These are phyloP conservation scores for Boletus rubropictus DNA, from an alignment of 768 basidiomycete species.

Conservation along the genomic window DNA sequence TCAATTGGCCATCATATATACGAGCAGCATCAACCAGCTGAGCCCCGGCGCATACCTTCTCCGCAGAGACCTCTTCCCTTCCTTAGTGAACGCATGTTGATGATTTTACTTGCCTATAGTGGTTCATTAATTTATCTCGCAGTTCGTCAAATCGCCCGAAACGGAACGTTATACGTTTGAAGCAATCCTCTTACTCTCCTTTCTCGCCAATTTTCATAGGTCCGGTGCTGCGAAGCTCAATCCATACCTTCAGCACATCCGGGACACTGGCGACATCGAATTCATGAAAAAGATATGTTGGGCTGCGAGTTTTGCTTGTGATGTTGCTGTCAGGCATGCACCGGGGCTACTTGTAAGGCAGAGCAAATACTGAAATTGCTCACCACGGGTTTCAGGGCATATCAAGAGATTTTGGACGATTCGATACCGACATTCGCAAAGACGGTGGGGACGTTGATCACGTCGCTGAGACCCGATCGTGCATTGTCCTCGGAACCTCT, in stretches of 20 bases:
- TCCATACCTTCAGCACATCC: conserved; percentile 53
- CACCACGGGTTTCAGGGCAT: conserved; percentile 37
- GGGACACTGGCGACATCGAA: conserved; percentile 41
- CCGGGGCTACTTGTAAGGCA: neutral
- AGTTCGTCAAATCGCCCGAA: conserved; percentile 54
- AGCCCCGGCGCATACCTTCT: conserved; percentile 72
- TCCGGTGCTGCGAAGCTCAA: conserved; percentile 67
- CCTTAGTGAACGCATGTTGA: conserved; percentile 42
- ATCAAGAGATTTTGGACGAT: conserved; percentile 52
- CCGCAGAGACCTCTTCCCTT: conserved; percentile 54
- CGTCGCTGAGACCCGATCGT: conserved; percentile 49
- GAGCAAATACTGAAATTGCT: neutral
- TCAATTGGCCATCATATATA: conserved; percentile 52
- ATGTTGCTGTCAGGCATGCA: conserved; percentile 45
- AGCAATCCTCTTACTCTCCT: conserved; percentile 51
- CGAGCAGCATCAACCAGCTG: conserved; percentile 54
- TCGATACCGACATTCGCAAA: conserved; percentile 43
- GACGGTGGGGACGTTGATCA: conserved; percentile 48
- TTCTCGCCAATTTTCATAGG: conserved; percentile 68
- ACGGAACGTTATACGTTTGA: conserved; percentile 56
- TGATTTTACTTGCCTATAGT: neutral
- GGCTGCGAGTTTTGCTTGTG: conserved; percentile 50
- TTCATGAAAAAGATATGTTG: conserved; percentile 55
- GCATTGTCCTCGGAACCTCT: conserved; percentile 42
- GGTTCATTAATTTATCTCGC: neutral